These are phyloP conservation scores for Vitis riparia DNA, from an alignment of 164 flowering plant genomes.

Conservation along the genomic window DNA sequence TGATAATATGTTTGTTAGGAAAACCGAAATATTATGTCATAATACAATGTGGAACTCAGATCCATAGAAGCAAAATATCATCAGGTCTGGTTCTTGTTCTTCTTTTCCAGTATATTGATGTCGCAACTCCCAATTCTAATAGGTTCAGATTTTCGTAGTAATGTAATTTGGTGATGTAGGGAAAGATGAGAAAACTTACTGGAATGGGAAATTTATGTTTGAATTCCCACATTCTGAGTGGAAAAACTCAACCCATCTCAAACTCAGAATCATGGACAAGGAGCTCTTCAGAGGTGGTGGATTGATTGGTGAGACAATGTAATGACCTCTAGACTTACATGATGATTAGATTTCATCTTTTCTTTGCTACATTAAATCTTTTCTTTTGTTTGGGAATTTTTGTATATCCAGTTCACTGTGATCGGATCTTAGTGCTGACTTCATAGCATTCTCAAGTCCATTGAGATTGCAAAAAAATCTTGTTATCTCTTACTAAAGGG, in stretches of 20 bases:
- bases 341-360: neutral
- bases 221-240: constrained; percentile 35
- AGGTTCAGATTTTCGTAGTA: neutral
- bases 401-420: too few species aligned
- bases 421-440: too few species aligned
- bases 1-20: constrained; percentile 32
- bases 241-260: constrained; percentile 41
- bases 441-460: too few species aligned
- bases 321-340: neutral
- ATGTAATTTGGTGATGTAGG: constrained; percentile 34
- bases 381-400: too few species aligned
- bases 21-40: constrained; percentile 53
- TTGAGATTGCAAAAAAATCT: too few species aligned
- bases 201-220: constrained; percentile 76
- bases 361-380: neutral
- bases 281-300: constrained; percentile 36
- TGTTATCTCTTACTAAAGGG: too few species aligned
- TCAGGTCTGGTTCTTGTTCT: constrained; percentile 32
- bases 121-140: neutral
- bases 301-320: constrained; percentile 75
- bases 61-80: constrained; percentile 50
- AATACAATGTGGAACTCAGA: constrained; percentile 54
- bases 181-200: constrained; percentile 39
- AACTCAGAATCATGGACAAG: constrained; percentile 58
- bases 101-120: too few species aligned